These are phyloP conservation scores for Ophiostoma ulmi DNA, from an alignment of 2,329 filamentous ascomycete species.

Conservation along the genomic window DNA sequence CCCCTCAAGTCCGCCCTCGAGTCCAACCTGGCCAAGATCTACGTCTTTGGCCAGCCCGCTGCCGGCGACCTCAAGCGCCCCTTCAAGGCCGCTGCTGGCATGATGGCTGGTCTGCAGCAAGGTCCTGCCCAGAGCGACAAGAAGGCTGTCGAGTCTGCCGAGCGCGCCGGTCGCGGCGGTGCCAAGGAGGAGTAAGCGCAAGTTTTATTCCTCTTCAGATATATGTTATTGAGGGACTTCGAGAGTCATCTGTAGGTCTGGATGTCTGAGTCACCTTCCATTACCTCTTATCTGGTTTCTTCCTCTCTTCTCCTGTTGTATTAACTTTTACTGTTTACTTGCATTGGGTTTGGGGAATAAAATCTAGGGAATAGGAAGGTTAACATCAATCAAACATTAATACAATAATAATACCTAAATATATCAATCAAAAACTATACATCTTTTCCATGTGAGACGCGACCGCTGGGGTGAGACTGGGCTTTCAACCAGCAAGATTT, in stretches of 20 bases:
- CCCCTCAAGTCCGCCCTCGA: slow-evolving; percentile 94
- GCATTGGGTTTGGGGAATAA: not conserved
- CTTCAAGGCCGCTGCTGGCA: slow-evolving; percentile 79
- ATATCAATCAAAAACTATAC: not conserved
- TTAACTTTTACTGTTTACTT: not conserved
- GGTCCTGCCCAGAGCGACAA: slow-evolving; percentile 83
- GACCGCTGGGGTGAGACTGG: not conserved
- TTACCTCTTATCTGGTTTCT: not conserved
- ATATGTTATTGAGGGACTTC: not conserved
- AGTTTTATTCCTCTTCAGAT: not conserved
- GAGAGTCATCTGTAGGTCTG: not conserved
- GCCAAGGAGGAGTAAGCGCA: slow-evolving; percentile 64
- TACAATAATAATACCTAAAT: not conserved
- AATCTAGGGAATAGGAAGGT: not conserved
- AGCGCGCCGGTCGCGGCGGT: slow-evolving; percentile 67
- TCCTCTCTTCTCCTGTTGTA: not conserved
- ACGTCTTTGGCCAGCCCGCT: slow-evolving; percentile 81
- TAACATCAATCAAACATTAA: not conserved
- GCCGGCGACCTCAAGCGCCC: slow-evolving; percentile 88
- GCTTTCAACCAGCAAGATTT: not conserved
- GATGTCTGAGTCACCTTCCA: not conserved
- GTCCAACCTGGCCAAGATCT: slow-evolving; percentile 93
- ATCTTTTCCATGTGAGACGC: not conserved
- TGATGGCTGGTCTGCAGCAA: slow-evolving; percentile 74
- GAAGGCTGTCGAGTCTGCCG: slow-evolving; percentile 74